Evolutionary conservation across 1,284 basidiomycete species (phyloP).

Genomic region (Trichosporon asahii): DNA sequence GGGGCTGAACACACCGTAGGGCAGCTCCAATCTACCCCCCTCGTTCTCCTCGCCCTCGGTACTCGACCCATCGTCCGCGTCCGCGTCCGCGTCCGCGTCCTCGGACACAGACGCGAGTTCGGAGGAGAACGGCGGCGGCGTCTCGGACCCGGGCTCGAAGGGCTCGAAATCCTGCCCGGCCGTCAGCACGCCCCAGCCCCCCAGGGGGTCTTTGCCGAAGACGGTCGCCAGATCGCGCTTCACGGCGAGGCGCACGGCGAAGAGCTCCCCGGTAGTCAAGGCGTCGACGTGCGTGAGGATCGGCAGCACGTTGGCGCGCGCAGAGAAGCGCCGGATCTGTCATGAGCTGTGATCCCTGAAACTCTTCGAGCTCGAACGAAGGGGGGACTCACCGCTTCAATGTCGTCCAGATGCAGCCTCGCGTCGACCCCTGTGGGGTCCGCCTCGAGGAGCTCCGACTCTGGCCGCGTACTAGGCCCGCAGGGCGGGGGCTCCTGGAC

Average conservation of each 20-base stretch:
- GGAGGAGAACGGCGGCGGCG: not conserved
- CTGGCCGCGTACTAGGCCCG: constrained; percentile 13
- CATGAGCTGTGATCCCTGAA: constrained; percentile 10
- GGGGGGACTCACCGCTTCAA: constrained; percentile 20
- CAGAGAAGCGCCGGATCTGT: constrained; percentile 38
- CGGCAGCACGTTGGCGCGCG: constrained; percentile 43
- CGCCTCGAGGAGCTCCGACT: constrained; percentile 18
- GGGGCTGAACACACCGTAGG: constrained; percentile 31
- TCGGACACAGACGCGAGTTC: constrained; percentile 8
- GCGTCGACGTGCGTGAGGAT: constrained; percentile 41
- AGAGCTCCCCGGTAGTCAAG: constrained; percentile 36
- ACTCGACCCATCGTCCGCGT: constrained; percentile 16
- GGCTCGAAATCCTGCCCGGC: constrained; percentile 21
- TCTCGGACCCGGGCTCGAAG: constrained; percentile 1
- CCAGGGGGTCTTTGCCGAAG: constrained; percentile 24
- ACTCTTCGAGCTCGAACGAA: no score
- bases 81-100: constrained; percentile 21
- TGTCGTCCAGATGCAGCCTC: constrained; percentile 21
- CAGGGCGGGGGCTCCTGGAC: constrained; percentile 17
- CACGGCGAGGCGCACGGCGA: constrained; percentile 28
- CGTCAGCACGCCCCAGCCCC: constrained; percentile 19
- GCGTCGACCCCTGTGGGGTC: constrained; percentile 17
- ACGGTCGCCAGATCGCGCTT: constrained; percentile 31
- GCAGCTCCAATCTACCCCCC: constrained; percentile 14
- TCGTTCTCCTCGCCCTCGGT: constrained; percentile 15